Percentiles rank a stretch among this genome's conserved stretches.
phyloP scores from a whole-genome alignment of 371 early-diverging fungal species.

The Syncephalastrum monosporum region DNA sequence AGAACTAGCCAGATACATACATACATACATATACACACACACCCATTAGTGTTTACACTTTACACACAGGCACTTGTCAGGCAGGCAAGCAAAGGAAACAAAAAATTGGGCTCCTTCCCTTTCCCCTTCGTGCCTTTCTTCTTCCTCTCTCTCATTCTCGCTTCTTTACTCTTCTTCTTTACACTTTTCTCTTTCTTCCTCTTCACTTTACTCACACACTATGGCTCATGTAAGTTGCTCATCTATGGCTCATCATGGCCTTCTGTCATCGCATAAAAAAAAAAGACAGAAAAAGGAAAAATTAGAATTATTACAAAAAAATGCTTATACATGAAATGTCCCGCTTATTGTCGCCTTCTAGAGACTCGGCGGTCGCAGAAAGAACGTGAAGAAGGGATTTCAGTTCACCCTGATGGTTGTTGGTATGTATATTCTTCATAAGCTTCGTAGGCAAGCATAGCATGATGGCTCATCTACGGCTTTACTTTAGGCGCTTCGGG shows the following conservation, averaged over 20 bases:
- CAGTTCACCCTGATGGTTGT: constrained; percentile 96
- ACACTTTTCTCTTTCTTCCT: constrained; percentile 6
- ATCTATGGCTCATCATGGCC: no score
- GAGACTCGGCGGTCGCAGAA: constrained; percentile 77
- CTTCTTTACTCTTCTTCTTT: constrained; percentile 6
- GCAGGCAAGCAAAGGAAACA: no score
- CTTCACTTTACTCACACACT: constrained; percentile 10
- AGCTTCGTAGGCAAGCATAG: no score
- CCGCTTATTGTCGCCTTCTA: constrained; percentile 1
- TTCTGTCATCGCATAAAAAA: no score
- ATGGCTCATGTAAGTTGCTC: constrained; percentile 39
- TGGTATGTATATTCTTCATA: constrained; percentile 55
- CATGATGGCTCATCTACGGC: no score
- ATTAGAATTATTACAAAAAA: no score
- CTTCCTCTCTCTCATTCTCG: constrained; percentile 8
- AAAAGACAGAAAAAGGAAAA: no score
- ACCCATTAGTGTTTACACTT: no score
- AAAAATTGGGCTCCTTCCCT: constrained; percentile 6
- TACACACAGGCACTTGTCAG: no score
- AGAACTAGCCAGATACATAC: no score
- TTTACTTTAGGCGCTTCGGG: constrained; percentile 77
- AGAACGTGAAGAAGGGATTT: constrained; percentile 95
- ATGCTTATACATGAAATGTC: no score
- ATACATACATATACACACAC: no score
- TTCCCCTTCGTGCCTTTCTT: constrained; percentile 9